Percentiles rank a stretch among this genome's conserved stretches.
Conservation (phyloP, 495 filamentous ascomycete species). For the Astrothelium subdiscretum region DNA sequence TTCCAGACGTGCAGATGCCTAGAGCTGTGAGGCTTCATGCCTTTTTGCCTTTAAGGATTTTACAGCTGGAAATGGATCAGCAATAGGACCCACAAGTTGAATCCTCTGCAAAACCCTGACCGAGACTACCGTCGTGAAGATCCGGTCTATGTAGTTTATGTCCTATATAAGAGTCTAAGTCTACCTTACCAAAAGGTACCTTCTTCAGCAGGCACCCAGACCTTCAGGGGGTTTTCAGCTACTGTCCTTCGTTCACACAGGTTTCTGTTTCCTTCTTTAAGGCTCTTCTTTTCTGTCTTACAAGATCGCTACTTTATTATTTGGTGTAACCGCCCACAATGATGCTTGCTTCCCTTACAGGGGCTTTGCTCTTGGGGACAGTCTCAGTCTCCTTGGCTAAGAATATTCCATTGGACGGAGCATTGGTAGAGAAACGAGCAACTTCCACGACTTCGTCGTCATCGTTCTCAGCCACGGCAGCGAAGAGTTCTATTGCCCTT, state of each 20-base stretch:
- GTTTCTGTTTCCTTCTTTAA: not conserved
- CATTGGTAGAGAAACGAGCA: not conserved
- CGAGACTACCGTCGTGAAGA: not conserved
- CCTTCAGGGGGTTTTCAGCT: not conserved
- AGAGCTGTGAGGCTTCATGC: not conserved
- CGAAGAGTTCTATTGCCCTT: not conserved
- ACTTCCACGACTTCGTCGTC: not conserved
- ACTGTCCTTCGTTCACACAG: not conserved
- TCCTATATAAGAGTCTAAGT: slow-evolving; percentile 1
- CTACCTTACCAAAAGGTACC: not conserved
- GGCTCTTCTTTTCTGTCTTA: not conserved
- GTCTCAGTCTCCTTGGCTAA: not conserved
- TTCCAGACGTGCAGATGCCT: not conserved
- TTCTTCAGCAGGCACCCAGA: not conserved
- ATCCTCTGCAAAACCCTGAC: not conserved
- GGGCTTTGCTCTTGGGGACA: not conserved
- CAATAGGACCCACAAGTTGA: not conserved
- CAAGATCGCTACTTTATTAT: not conserved
- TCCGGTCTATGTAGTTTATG: not conserved
- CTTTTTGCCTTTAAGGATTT: not conserved
- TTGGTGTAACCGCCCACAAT: not conserved
- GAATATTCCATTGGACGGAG: not conserved
- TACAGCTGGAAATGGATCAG: not conserved
- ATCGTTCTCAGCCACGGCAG: not conserved
- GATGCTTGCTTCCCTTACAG: slow-evolving; percentile 1